Percentiles rank a stretch among this genome's conserved stretches.
Evolutionary conservation across 352 stramenopile species (phyloP).

Genomic region (Phytophthora pinifolia): DNA sequence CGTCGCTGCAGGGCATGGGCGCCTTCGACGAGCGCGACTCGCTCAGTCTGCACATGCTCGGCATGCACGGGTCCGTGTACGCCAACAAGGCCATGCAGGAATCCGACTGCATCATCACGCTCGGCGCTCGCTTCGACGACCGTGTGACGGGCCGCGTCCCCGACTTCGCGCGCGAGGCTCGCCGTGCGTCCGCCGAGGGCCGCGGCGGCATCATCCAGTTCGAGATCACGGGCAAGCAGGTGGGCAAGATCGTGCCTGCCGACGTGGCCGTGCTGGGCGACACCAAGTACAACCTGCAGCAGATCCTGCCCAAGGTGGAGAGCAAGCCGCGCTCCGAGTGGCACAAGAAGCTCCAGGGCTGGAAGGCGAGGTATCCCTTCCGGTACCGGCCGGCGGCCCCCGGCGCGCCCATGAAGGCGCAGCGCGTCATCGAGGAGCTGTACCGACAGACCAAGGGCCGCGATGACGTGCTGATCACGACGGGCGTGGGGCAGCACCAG

Average conservation of each 20-base stretch:
- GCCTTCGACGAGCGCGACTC: conserved; percentile 93
- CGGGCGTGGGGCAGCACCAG: conserved; percentile 95
- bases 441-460: conserved; percentile 92
- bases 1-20: conserved; percentile 93
- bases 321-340: conserved; percentile 87
- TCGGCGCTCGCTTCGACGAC: conserved; percentile 96
- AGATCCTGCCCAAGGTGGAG: conserved; percentile 83
- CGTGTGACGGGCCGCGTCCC: conserved; percentile 93
- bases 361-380: conserved; percentile 94
- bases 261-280: conserved; percentile 79
- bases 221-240: conserved; percentile 91
- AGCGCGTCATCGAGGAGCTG: conserved; percentile 93
- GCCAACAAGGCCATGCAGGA: conserved; percentile 97
- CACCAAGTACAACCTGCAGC: conserved; percentile 92
- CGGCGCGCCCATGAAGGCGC: conserved; percentile 89
- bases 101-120: conserved; percentile 92
- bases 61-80: conserved; percentile 96
- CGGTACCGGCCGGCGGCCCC: conserved; percentile 79
- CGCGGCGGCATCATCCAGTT: conserved; percentile 96
- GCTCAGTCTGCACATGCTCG: conserved; percentile 96
- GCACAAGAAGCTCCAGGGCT: conserved; percentile 90
- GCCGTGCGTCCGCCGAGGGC: conserved; percentile 88
- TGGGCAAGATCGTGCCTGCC: conserved; percentile 84
- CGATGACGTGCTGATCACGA: conserved; percentile 94
- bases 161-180: conserved; percentile 93